phyloP scores from a whole-genome alignment of 495 filamentous ascomycete genomes.

The Daldinia bambusicola region DNA sequence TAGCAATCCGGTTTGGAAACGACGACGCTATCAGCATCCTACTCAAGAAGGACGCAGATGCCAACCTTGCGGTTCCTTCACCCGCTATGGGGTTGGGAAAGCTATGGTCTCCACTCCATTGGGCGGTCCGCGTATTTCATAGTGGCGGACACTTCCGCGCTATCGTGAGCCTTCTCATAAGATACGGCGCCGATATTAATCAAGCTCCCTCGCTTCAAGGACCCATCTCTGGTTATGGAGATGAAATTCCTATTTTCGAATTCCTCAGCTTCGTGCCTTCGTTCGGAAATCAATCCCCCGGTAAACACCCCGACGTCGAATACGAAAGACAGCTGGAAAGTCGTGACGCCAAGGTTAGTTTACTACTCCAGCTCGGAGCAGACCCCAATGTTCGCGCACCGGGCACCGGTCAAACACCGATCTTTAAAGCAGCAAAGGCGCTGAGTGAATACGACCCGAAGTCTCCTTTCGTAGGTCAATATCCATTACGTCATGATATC shows the following conservation, averaged over 20 bases:
- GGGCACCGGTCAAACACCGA: neutral
- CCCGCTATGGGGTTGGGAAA: neutral
- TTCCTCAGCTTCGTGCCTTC: neutral
- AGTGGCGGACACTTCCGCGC: neutral
- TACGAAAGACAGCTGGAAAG: neutral
- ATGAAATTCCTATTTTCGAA: neutral
- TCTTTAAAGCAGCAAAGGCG: neutral
- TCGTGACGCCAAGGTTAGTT: neutral
- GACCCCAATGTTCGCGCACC: conserved; percentile 1
- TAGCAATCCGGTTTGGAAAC: conserved; percentile 7
- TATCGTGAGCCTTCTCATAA: neutral
- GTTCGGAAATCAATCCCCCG: neutral
- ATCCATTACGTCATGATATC: neutral
- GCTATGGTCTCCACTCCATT: conserved; percentile 21
- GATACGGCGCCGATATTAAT: conserved; percentile 19
- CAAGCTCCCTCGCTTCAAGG: neutral
- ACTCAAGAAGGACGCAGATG: conserved; percentile 3
- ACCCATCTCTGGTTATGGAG: neutral
- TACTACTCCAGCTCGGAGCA: conserved; percentile 15
- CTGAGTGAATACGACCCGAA: neutral
- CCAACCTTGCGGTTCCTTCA: neutral
- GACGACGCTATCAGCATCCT: neutral
- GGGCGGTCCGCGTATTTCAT: neutral
- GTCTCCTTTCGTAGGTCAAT: neutral
- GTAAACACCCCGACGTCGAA: neutral